These are phyloP conservation scores for Tylopilus sp. DNA, from an alignment of 768 basidiomycete species.

Conservation along the genomic window DNA sequence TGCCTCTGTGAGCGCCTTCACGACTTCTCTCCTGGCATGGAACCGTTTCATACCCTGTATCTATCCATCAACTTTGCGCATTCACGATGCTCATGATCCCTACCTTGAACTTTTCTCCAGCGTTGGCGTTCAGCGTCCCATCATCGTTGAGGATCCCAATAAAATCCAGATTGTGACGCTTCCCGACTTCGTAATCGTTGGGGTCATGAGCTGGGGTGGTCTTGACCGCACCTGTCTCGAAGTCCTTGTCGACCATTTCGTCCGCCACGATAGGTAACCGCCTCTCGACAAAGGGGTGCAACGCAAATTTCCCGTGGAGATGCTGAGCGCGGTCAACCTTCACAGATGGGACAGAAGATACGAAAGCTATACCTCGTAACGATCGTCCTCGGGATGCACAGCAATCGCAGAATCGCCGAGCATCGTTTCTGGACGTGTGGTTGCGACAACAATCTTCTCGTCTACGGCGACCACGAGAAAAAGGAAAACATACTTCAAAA, in stretches of 20 bases:
- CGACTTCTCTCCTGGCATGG: conserved; percentile 82
- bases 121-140: conserved; percentile 90
- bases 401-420: conserved; percentile 97
- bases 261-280: conserved; percentile 88
- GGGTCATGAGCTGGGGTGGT: conserved; percentile 98
- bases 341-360: background rate
- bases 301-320: conserved; percentile 88
- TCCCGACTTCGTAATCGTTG: conserved; percentile 94
- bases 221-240: conserved; percentile 98
- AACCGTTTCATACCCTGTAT: conserved; percentile 94
- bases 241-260: conserved; percentile 86
- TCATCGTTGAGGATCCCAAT: conserved; percentile 96
- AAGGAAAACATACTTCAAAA: background rate
- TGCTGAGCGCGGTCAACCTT: conserved; percentile 45
- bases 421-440: conserved; percentile 98
- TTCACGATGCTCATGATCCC: conserved; percentile 6
- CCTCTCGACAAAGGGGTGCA: conserved; percentile 86
- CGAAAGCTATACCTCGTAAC: conserved; percentile 62
- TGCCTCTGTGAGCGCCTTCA: conserved; percentile 77
- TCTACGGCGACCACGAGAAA: conserved; percentile 41
- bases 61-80: background rate
- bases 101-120: conserved; percentile 74
- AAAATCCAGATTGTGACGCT: conserved; percentile 83
- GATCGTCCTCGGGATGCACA: conserved; percentile 88
- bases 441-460: conserved; percentile 90